Conservation (phyloP, 148 eudicot genomes). For the Vaccinium vitisidaea region DNA sequence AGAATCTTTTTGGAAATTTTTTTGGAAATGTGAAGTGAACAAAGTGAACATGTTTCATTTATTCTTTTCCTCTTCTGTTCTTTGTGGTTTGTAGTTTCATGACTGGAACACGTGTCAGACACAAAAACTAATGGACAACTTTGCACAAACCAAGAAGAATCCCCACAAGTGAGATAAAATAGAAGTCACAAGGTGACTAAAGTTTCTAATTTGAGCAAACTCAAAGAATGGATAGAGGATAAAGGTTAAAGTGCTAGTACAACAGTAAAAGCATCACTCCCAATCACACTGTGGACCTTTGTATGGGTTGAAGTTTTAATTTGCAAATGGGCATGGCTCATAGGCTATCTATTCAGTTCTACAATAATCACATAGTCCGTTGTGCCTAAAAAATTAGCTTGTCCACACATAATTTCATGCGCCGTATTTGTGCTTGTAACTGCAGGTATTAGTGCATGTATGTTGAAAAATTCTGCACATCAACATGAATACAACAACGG, state of each 20-base stretch:
- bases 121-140: background rate
- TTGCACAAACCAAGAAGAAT: background rate
- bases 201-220: background rate
- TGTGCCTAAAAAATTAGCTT: background rate
- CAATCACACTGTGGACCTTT: background rate
- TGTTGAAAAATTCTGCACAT: background rate
- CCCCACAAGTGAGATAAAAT: background rate
- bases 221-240: background rate
- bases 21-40: too few relatives aligned
- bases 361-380: background rate
- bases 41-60: background rate
- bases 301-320: background rate
- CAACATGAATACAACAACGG: background rate
- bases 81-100: background rate
- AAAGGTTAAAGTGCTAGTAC: background rate
- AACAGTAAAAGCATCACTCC: background rate
- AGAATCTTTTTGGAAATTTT: too few relatives aligned
- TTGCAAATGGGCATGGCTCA: constrained; percentile 6
- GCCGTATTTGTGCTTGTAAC: background rate
- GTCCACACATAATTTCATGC: background rate
- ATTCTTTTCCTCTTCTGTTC: background rate
- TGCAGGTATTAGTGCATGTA: background rate
- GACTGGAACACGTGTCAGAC: background rate
- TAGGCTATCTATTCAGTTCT: background rate
- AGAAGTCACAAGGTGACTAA: background rate